These are phyloP conservation scores for Chenopodium suecicum DNA, from an alignment of 148 eudicot genomes.

Conservation along the genomic window DNA sequence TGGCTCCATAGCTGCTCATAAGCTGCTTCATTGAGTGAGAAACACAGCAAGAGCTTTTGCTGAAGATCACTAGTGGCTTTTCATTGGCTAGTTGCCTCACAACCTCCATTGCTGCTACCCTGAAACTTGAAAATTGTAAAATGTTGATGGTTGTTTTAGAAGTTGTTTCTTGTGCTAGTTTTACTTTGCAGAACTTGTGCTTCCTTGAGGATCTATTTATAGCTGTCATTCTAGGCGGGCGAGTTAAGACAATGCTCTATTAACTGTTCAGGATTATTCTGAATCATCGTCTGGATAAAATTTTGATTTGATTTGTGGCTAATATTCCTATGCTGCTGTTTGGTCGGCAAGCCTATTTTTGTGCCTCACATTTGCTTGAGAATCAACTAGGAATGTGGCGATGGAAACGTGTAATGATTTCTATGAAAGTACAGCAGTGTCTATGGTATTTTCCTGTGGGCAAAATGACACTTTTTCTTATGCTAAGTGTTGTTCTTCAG, in stretches of 20 bases:
- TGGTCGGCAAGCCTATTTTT: neutral
- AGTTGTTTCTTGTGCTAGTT: conserved; percentile 2
- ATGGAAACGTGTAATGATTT: conserved; percentile 16
- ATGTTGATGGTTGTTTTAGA: neutral
- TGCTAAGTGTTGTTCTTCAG: conserved; percentile 1
- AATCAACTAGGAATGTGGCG: conserved; percentile 19
- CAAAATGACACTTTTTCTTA: conserved; percentile 4
- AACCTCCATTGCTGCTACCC: conserved; percentile 34
- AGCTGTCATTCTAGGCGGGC: conserved; percentile 15
- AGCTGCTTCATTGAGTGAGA: conserved; percentile 59
- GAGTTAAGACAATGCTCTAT: neutral
- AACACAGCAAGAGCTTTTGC: conserved; percentile 73
- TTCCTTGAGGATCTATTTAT: conserved; percentile 28
- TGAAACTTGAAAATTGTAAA: neutral
- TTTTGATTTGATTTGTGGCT: conserved; percentile 2
- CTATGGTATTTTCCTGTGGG: conserved; percentile 4
- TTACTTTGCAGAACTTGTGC: conserved; percentile 13
- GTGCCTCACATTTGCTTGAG: conserved; percentile 2
- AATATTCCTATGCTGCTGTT: conserved; percentile 14
- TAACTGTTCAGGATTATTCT: conserved; percentile 23
- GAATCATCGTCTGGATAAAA: neutral
- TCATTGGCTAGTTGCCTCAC: conserved; percentile 44
- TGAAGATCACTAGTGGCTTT: conserved; percentile 73
- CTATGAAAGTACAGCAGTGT: neutral
- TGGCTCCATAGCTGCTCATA: conserved; percentile 67